Conservation (phyloP, 768 basidiomycete genomes). For the Flagelloscypha sp. region DNA sequence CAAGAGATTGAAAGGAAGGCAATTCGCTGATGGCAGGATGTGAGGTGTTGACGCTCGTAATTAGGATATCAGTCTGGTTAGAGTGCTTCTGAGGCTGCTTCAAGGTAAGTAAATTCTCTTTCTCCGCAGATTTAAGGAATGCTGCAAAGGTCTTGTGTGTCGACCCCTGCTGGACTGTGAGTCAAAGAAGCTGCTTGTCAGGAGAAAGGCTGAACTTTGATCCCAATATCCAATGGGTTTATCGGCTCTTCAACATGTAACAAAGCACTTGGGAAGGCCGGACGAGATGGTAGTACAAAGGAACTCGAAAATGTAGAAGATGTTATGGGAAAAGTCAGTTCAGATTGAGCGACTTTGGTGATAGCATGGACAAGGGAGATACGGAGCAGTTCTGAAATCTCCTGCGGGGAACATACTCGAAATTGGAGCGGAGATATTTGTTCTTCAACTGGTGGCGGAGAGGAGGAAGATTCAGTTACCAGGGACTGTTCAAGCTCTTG, state of each 20-base stretch:
- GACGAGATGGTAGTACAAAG: constrained; percentile 73
- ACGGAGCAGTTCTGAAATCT: constrained; percentile 52
- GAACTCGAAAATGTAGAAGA: constrained; percentile 70
- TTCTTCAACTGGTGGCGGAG: too few species aligned
- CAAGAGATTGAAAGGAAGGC: constrained; percentile 45
- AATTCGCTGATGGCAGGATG: constrained; percentile 55
- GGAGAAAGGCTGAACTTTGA: too few species aligned
- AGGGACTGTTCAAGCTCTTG: too few species aligned
- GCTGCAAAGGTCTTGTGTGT: constrained; percentile 72
- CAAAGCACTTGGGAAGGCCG: constrained; percentile 61
- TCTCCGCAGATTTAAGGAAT: constrained; percentile 74
- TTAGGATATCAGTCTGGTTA: constrained; percentile 43
- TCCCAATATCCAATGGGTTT: too few species aligned
- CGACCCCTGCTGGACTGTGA: too few species aligned
- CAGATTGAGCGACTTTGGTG: constrained; percentile 35
- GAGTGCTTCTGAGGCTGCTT: constrained; percentile 52
- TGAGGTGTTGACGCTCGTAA: constrained; percentile 42
- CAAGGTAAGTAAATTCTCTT: constrained; percentile 60
- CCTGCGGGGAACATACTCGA: too few species aligned
- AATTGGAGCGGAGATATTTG: too few species aligned
- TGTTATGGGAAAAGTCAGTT: constrained; percentile 62
- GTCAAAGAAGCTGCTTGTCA: too few species aligned
- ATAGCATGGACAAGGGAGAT: constrained; percentile 62
- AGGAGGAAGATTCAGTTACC: too few species aligned
- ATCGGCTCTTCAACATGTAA: too few species aligned